Evolutionary conservation across 352 stramenopile species (phyloP), one percentile per base, ranked within the genome.

Genomic region (Hyaloperonospora brassicae): DNA sequence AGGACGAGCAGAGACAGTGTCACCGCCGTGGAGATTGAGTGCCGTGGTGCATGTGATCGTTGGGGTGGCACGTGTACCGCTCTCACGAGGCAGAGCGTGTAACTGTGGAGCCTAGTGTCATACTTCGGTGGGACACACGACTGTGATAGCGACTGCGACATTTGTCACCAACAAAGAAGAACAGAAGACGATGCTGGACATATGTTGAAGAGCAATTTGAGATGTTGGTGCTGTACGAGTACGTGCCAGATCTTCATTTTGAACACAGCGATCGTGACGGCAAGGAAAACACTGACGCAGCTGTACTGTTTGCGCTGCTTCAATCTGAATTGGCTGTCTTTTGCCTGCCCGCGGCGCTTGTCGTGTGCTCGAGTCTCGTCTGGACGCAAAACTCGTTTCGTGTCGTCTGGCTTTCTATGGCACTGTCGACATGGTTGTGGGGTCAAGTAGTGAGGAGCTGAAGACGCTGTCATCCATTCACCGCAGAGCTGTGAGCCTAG

Each of bases 41-140:
- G 72, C 72, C 40, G 66, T 87, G 12, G 57, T 52, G 0, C 78
- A 87, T 31, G 64, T 87, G 0, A 43, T 91, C 1, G 51, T 90
- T 30, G 58, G 64, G 2, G 71, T 88, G 27, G 51, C 74, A 14
- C 76, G 68, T 25, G 62, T 93, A 36, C 49, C 77, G 14, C 75
- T 93, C 49, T 93, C 86, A 47, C 63, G 64, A 11, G 60, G 61
- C 0, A 31, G 40, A 14, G 53, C 51, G 4, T 84, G 68, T 52
- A 79, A 78, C 39, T 91, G 66, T 55, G 80, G 80, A 24, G 62
- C 53, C 21, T 93, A 87, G 55, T 74, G 87, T 58, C 80, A 92
- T 54, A 62, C 68, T 21, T 89, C 82, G 1, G 62, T 95, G 36
- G 81, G 81, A 0, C 83, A 93, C 58, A 73, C 77, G 4, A 95